Conservation (phyloP, 176 grass and related monocot species). For the Tuctoria greenei region DNA sequence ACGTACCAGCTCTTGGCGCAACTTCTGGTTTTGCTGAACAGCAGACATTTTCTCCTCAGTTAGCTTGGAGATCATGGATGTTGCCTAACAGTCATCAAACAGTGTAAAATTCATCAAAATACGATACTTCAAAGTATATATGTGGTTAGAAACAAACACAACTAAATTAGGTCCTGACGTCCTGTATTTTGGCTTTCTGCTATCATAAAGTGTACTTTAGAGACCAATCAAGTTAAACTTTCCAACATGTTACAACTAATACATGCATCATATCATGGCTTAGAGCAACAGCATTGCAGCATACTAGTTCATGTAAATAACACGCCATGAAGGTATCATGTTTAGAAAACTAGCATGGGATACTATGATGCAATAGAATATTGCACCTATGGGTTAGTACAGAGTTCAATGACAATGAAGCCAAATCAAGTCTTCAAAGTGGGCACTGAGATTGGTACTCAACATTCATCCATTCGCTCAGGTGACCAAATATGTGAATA, state of each 20-base stretch:
- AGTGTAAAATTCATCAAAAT: conserved; percentile 22
- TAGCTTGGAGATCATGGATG: conserved; percentile 63
- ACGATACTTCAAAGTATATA: background rate
- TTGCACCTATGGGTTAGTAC: background rate
- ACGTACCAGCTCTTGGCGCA: conserved; percentile 84
- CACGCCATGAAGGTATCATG: background rate
- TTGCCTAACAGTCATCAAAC: conserved; percentile 42
- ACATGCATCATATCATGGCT: conserved; percentile 5
- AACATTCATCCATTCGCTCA: background rate
- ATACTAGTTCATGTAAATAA: conserved; percentile 23
- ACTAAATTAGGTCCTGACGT: conserved; percentile 13
- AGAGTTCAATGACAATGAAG: background rate
- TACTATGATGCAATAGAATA: background rate
- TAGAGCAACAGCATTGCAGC: background rate
- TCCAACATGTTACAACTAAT: background rate
- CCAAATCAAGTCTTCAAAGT: background rate
- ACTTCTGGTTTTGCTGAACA: conserved; percentile 89
- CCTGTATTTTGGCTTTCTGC: conserved; percentile 15
- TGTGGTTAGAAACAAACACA: background rate
- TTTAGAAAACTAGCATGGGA: conserved; percentile 1
- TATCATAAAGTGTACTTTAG: conserved; percentile 13
- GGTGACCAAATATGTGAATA: background rate
- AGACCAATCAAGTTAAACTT: background rate
- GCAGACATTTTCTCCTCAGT: conserved; percentile 80
- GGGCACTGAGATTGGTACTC: background rate